Conservation (phyloP, 2,329 filamentous ascomycete species). For the Akanthomyces uredinophilus region DNA sequence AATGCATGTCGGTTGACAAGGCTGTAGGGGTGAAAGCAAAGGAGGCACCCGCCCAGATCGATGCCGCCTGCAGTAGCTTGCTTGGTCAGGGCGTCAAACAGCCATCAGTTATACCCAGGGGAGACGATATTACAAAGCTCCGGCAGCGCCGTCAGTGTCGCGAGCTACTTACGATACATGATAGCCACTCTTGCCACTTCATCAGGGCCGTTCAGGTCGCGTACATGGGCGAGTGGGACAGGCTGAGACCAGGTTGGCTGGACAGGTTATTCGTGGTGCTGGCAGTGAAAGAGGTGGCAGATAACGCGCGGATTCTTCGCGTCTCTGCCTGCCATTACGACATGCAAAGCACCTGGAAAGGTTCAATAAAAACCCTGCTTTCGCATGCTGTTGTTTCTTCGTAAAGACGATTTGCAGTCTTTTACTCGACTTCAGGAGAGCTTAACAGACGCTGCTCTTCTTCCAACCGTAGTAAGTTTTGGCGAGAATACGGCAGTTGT, state of each 20-base stretch:
- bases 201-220: too few species aligned
- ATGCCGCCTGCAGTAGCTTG: constrained; percentile 11
- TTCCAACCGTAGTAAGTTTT: neutral
- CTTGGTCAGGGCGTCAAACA: constrained; percentile 1
- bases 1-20: neutral
- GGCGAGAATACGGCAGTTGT: constrained; percentile 2
- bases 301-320: neutral
- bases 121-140: neutral
- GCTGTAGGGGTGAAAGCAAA: neutral
- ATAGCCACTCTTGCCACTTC: too few species aligned
- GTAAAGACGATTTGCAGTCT: neutral
- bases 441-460: neutral
- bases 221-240: neutral
- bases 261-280: neutral
- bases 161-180: neutral
- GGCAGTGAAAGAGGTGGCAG: neutral
- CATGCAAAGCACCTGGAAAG: neutral
- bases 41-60: constrained; percentile 8
- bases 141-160: neutral
- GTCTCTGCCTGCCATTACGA: neutral
- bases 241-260: neutral
- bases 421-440: neutral
- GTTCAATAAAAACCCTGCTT: too few species aligned
- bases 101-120: constrained; percentile 1
- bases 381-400: neutral